Conservation (phyloP, 495 filamentous ascomycete species). For the Tuber microsphaerosporum region DNA sequence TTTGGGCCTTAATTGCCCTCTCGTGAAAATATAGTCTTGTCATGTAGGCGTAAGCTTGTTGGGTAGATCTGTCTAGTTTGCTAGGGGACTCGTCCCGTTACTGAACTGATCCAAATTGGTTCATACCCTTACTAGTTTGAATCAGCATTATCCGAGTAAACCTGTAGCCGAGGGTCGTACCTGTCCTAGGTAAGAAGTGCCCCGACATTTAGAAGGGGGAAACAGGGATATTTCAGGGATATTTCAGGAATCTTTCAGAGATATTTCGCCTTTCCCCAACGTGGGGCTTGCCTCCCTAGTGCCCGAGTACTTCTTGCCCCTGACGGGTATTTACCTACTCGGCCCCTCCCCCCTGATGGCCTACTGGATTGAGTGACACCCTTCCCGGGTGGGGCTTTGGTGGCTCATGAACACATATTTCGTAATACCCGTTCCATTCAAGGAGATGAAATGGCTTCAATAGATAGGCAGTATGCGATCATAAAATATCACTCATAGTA, state of each 20-base stretch:
- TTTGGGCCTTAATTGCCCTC: not conserved
- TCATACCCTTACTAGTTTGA: not conserved
- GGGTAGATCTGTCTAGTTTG: not conserved
- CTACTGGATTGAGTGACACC: not conserved
- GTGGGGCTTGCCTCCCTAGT: no score
- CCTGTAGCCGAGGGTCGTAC: not conserved
- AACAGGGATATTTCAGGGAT: no score
- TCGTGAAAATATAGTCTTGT: not conserved
- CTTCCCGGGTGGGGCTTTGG: not conserved
- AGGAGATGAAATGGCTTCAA: not conserved
- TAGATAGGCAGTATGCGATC: not conserved
- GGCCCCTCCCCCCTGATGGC: not conserved
- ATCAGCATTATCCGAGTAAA: not conserved
- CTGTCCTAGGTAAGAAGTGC: no score
- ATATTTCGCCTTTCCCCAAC: no score
- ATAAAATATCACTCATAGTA: not conserved
- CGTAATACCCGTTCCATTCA: not conserved
- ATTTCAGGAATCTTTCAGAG: no score
- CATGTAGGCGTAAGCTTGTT: not conserved
- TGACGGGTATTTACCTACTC: not conserved
- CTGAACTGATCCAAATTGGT: not conserved
- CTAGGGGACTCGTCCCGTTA: not conserved
- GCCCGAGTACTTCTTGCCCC: no score
- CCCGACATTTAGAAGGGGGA: no score
- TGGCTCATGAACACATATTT: not conserved